Evolutionary conservation across 495 filamentous ascomycete genomes (phyloP).

Genomic region (Penicillium turbatum): DNA sequence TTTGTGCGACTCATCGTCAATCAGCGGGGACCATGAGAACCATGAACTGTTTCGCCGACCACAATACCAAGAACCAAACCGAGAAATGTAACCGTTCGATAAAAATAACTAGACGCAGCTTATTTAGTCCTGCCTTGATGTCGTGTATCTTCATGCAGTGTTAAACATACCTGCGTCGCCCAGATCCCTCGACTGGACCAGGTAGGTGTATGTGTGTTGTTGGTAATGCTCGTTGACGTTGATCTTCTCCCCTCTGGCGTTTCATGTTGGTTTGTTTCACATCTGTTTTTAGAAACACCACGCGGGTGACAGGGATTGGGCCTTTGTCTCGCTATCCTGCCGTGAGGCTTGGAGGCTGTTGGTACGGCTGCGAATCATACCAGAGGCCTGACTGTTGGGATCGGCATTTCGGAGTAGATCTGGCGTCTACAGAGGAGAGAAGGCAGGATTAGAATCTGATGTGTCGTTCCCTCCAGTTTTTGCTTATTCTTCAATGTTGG

Average conservation of each 20-base stretch:
- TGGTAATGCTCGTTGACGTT: background rate
- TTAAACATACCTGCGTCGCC: background rate
- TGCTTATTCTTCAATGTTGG: background rate
- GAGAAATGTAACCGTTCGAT: background rate
- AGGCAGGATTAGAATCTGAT: background rate
- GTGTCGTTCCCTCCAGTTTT: background rate
- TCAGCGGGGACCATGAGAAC: constrained; percentile 4
- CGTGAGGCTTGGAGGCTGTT: constrained; percentile 3
- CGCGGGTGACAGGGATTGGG: constrained; percentile 8
- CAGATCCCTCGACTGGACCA: background rate
- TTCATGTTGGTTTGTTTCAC: constrained; percentile 5
- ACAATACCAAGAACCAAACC: background rate
- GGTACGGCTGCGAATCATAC: background rate
- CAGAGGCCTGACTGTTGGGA: background rate
- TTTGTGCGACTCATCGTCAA: background rate
- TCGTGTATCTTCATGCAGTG: background rate
- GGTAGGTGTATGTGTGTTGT: background rate
- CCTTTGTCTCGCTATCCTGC: background rate
- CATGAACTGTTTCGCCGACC: constrained; percentile 6
- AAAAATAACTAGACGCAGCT: background rate
- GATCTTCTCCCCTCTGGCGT: background rate
- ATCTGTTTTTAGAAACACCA: constrained; percentile 17
- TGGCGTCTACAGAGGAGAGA: background rate
- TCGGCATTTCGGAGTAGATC: background rate
- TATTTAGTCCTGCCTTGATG: background rate